Evolutionary conservation across 352 stramenopile species (phyloP).

Genomic region (Phytopythium montanum): DNA sequence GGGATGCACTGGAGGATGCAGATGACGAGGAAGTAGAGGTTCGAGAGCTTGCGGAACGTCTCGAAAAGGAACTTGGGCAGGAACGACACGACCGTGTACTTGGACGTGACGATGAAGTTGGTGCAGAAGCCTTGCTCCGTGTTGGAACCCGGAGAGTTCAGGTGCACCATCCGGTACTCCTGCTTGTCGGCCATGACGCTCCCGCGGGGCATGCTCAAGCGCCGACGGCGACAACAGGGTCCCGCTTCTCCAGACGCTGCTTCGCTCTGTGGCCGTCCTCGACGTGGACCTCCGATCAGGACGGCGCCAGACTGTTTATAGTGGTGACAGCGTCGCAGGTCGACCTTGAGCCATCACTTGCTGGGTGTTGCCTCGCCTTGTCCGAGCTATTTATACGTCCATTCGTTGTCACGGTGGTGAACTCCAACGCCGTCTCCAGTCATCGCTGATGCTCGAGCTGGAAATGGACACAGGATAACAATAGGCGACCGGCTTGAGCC

Average conservation of each 20-base stretch:
- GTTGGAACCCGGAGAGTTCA: slow-evolving; percentile 60
- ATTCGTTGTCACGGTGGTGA: background rate
- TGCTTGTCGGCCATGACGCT: slow-evolving; percentile 11
- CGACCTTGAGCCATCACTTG: background rate
- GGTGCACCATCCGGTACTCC: slow-evolving; percentile 57
- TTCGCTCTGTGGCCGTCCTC: background rate
- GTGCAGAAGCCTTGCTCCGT: slow-evolving; percentile 57
- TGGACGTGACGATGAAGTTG: slow-evolving; percentile 91
- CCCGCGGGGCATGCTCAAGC: background rate
- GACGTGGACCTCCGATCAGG: too few species aligned
- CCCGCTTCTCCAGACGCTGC: background rate
- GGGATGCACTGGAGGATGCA: slow-evolving; percentile 86
- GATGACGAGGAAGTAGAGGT: slow-evolving; percentile 93
- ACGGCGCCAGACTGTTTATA: background rate
- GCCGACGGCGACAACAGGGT: too few species aligned
- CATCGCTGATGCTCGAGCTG: background rate
- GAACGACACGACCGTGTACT: slow-evolving; percentile 89
- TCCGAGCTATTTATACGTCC: background rate
- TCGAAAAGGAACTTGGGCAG: slow-evolving; percentile 91
- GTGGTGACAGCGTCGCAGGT: background rate
- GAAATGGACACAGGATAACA: background rate
- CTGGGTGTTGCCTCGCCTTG: background rate
- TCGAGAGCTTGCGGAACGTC: slow-evolving; percentile 89
- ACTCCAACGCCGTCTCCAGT: background rate
- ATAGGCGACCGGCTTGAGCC: background rate